These are phyloP conservation scores for Calonectria hawksworthii DNA, from an alignment of 2,329 filamentous ascomycete genomes.

Conservation along the genomic window DNA sequence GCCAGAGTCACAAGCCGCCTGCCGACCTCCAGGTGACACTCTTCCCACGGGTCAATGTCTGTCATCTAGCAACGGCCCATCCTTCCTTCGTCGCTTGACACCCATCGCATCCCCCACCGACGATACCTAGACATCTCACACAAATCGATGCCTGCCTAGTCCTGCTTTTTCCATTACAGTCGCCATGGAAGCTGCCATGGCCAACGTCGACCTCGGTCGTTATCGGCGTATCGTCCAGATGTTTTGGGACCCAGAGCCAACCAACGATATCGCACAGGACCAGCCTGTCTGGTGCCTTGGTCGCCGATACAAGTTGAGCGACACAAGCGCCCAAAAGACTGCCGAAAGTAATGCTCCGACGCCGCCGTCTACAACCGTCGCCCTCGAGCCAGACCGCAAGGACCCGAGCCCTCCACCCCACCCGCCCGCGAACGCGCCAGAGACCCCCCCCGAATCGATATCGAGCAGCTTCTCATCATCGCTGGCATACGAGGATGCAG, in stretches of 20 bases:
- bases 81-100: neutral
- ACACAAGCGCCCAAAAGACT: conserved; percentile 29
- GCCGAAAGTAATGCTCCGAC: conserved; percentile 37
- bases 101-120: neutral
- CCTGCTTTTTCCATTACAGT: conserved; percentile 3
- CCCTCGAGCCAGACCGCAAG: conserved; percentile 26
- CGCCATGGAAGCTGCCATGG: conserved; percentile 55
- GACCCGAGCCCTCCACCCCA: conserved; percentile 36
- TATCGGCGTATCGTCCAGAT: conserved; percentile 87
- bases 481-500: conserved; percentile 61
- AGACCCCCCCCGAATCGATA: conserved; percentile 63
- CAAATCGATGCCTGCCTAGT: conserved; percentile 33
- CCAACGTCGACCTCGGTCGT: conserved; percentile 80
- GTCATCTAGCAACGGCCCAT: neutral
- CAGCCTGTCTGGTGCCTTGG: conserved; percentile 88
- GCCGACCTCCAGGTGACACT: conserved; percentile 21
- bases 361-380: conserved; percentile 36
- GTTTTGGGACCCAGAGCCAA: conserved; percentile 92
- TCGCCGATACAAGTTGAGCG: conserved; percentile 62
- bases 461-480: conserved; percentile 67
- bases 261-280: conserved; percentile 78
- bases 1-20: conserved; percentile 30
- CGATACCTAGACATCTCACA: neutral
- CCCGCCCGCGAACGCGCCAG: conserved; percentile 50
- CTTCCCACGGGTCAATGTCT: conserved; percentile 2